phyloP scores from a whole-genome alignment of 805 yeast species.

The Suhomyces xylopsoci region DNA sequence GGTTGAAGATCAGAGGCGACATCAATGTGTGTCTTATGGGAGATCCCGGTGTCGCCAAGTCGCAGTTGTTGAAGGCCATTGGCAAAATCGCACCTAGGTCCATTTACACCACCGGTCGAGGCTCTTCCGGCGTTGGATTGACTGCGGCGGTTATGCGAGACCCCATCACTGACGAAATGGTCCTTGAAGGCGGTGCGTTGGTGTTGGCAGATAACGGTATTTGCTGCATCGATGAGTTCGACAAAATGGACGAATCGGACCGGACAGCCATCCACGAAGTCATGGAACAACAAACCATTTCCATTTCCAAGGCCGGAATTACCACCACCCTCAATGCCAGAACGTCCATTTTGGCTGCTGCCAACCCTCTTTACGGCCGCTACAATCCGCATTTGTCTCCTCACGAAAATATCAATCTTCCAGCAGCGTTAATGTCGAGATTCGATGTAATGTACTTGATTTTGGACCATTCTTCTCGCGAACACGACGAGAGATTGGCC shows the following conservation, averaged over 20 bases:
- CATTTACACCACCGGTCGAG: conserved; percentile 96
- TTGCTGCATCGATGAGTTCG: conserved; percentile 98
- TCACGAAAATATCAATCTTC: conserved; percentile 90
- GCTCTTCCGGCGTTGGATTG: conserved; percentile 97
- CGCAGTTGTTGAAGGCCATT: conserved; percentile 88
- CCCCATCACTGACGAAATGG: conserved; percentile 98
- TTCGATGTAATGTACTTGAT: conserved; percentile 87
- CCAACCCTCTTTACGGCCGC: conserved; percentile 95
- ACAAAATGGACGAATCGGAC: conserved; percentile 96
- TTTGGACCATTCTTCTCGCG: conserved; percentile 78
- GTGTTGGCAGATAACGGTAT: conserved; percentile 97
- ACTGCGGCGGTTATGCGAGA: conserved; percentile 99
- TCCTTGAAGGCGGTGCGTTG: conserved; percentile 96
- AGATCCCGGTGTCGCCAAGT: conserved; percentile 99
- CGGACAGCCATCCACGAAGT: conserved; percentile 98
- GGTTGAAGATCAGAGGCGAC: conserved; percentile 96
- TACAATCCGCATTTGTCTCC: conserved; percentile 90
- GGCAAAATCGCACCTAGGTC: conserved; percentile 93
- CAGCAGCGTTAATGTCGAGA: conserved; percentile 93
- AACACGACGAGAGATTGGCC: conserved; percentile 81
- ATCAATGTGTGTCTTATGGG: conserved; percentile 96
- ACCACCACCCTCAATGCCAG: conserved; percentile 94
- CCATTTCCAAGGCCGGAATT: conserved; percentile 96
- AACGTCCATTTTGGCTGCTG: conserved; percentile 94
- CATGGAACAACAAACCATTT: conserved; percentile 98